phyloP scores from a whole-genome alignment of 768 basidiomycete species.

The Leccinellum albellum region DNA sequence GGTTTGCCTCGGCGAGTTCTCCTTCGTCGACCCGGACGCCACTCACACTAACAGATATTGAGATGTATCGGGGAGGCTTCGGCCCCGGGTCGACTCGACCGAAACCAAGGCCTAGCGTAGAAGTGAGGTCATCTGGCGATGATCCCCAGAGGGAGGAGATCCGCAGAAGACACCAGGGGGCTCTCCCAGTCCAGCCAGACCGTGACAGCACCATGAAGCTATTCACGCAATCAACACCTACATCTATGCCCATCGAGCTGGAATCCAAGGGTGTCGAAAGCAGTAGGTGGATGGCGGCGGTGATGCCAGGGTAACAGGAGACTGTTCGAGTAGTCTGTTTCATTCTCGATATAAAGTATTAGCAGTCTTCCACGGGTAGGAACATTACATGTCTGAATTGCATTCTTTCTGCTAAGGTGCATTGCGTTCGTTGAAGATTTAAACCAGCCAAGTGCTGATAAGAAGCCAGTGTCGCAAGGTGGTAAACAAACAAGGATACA shows the following conservation, averaged over 20 bases:
- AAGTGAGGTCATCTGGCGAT: background rate
- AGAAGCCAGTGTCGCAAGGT: background rate
- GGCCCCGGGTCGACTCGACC: conserved; percentile 5
- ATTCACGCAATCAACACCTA: conserved; percentile 34
- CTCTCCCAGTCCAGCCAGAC: background rate
- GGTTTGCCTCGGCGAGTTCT: conserved; percentile 25
- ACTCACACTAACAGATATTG: conserved; percentile 21
- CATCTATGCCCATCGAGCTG: conserved; percentile 24
- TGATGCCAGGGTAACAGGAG: conserved; percentile 15
- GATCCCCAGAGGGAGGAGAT: conserved; percentile 1
- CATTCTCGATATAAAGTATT: conserved; percentile 10
- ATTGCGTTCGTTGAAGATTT: conserved; percentile 2
- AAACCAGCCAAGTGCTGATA: background rate
- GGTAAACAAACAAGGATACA: conserved; percentile 5
- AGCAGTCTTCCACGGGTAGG: conserved; percentile 8
- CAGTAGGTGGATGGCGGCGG: conserved; percentile 3
- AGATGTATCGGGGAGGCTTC: conserved; percentile 24
- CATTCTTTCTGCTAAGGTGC: background rate
- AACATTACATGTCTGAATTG: background rate
- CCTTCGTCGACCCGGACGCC: conserved; percentile 5
- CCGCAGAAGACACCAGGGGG: conserved; percentile 1
- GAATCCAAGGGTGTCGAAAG: conserved; percentile 20
- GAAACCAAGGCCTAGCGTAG: background rate
- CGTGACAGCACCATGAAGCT: conserved; percentile 35
- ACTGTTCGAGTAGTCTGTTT: background rate